phyloP scores from a whole-genome alignment of 2,329 filamentous ascomycete species.

The Diaporthe humulicola region DNA sequence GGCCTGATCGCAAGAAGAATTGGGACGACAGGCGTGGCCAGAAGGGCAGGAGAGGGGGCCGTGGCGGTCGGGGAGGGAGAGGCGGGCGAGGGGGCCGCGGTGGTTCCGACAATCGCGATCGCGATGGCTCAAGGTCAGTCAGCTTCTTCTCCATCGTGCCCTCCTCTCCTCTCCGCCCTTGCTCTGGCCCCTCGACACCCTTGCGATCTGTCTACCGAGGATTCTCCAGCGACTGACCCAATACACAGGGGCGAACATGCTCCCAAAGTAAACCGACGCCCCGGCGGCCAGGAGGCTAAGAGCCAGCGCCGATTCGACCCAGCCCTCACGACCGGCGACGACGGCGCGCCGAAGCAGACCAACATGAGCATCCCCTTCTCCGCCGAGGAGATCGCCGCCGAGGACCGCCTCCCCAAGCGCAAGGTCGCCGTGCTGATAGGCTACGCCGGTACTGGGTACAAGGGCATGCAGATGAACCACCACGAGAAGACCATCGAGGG shows the following conservation, averaged over 20 bases:
- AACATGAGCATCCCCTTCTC: slow-evolving; percentile 70
- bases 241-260: slow-evolving; percentile 21
- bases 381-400: slow-evolving; percentile 87
- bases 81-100: slow-evolving; percentile 25
- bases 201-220: slow-evolving; percentile 1
- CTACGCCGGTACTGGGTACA: slow-evolving; percentile 96
- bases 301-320: slow-evolving; percentile 31
- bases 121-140: slow-evolving; percentile 36
- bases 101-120: slow-evolving; percentile 17
- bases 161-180: not conserved
- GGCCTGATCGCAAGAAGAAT: slow-evolving; percentile 24
- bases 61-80: slow-evolving; percentile 26
- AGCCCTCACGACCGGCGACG: slow-evolving; percentile 30
- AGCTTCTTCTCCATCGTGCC: not conserved
- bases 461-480: slow-evolving; percentile 92
- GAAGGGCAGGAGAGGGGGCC: slow-evolving; percentile 13
- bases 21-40: slow-evolving; percentile 31
- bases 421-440: slow-evolving; percentile 97
- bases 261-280: slow-evolving; percentile 29
- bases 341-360: slow-evolving; percentile 56
- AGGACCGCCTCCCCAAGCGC: slow-evolving; percentile 90
- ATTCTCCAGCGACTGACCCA: slow-evolving; percentile 11
- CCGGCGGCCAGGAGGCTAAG: slow-evolving; percentile 15
- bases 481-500: slow-evolving; percentile 94
- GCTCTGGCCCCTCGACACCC: not conserved